Evolutionary conservation across 352 stramenopile species (phyloP), one percentile per base, ranked within the genome.

Genomic region (Pythium angustatum): DNA sequence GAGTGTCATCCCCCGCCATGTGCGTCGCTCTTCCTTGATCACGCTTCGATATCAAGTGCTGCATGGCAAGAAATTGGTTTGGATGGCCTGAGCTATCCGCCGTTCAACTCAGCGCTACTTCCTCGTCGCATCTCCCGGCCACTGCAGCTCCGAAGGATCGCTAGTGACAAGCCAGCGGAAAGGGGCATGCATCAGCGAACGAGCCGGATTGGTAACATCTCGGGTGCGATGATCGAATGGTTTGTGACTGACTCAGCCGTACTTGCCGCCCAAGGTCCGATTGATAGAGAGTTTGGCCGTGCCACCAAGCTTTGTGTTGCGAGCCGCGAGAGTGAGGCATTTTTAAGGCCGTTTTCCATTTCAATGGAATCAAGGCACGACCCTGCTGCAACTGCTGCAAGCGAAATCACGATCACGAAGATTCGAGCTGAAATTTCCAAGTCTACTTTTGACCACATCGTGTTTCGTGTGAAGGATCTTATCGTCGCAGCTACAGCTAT

Each of bases 71-170:
- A 89, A 3, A 84, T 91, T 38, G 77, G 58, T n/a, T 26, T 93
- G 22, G 81, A 92, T 58, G 79, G 85, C 44, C 71, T 93, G 17
- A 77, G 81, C 26, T 92, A 91, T 41, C 83, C 85, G 60, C 83
- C 83, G 36, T 93, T 93, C 48, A 91, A 91, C 66, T 71, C 78
- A n/a, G 76, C 79, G 5, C 66, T 88, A 28, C 63, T 91, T 6
- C 83, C 81, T 36, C 81, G 76, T n/a, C 70, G 72, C 21, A 68
- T 73, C 53, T 76, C 64, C 24, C 56, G 71, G 40, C 76, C 84
- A 63, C 68, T 79, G 8, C 75, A 88, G 45, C 69, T 69, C 72
- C 43, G 77, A 81, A 57, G 83, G 69, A 30, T 64, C 10, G 38
- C 43, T n/a, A 66, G 64, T 36, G 5, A 78, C 85, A 14, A 69